Evolutionary conservation across 2,329 filamentous ascomycete species (phyloP), one percentile per base, ranked within the genome.

Genomic region (Aureobasidium vineae): DNA sequence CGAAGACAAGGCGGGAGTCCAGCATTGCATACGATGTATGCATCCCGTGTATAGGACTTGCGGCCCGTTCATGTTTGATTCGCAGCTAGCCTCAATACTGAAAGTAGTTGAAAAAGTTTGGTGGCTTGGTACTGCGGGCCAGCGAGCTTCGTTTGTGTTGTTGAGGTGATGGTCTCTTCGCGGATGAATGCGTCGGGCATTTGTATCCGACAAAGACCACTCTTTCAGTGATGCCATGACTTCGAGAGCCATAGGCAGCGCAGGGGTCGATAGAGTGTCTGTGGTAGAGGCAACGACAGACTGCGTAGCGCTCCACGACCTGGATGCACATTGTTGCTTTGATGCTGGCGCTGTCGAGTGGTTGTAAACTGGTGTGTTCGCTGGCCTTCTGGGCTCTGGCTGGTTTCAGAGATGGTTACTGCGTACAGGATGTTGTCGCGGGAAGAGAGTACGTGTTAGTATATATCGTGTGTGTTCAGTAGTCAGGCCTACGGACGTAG

Each of bases 261-360:
- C 92, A 97, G 68, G 90, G 89, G 74, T 97, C 92, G 72, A 97
- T 84, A 56, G 90, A 88, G 77, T 97, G 93, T 74, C 89, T 85
- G 82, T 94, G 91, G 82, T 97, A 96, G 72, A 94, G 84, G 79
- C 92, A 97, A 70, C 88, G 86, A 83, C 92, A 97, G 66, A 89
- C 90, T 65, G 92, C 88, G 82, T 92, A 97, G 40, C 91, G 84
- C 78, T 97, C 92, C 72, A 94, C 82, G 69, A 97, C 80, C 79
- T 93, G 90, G 75, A 91, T 93, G 75, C 92, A 97, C 92, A 97
- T 96, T 49, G n/a, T 54, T 33, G 49, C 26, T 52, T 31, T 31
- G 16, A n/a, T 52, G 31, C 19, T 45, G 11, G 21, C 8, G 16
- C 19, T 16, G 8, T 59, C 7, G 41, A 8, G 11, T 19, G 41